Conservation (phyloP, 164 flowering plant species). For the Magnolia kwangsiensis region DNA sequence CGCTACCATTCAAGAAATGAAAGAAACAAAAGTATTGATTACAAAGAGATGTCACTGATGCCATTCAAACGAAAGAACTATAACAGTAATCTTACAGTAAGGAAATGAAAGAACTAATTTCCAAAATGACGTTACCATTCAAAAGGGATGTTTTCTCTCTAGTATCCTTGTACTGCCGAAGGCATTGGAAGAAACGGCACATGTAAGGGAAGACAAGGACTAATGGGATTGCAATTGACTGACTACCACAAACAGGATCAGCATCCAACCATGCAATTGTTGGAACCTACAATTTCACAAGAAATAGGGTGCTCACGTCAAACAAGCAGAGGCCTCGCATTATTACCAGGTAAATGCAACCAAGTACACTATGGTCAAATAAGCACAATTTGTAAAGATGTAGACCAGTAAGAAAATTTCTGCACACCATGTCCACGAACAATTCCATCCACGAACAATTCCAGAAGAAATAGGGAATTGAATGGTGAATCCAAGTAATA, state of each 20-base stretch:
- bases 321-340: not conserved
- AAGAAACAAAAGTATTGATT: too few species aligned
- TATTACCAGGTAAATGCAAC: not conserved
- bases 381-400: too few species aligned
- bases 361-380: not conserved
- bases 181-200: slow-evolving; percentile 87
- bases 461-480: too few species aligned
- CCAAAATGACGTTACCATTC: slow-evolving; percentile 48
- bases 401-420: too few species aligned
- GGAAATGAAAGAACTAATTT: too few species aligned
- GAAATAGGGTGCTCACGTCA: not conserved
- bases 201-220: slow-evolving; percentile 86
- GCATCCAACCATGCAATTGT: slow-evolving; percentile 99
- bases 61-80: too few species aligned
- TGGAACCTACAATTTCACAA: slow-evolving; percentile 57
- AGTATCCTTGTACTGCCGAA: slow-evolving; percentile 91
- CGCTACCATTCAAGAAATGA: too few species aligned
- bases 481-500: too few species aligned
- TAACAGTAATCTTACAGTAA: too few species aligned
- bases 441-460: too few species aligned
- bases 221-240: slow-evolving; percentile 83
- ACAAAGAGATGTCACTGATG: too few species aligned
- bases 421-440: too few species aligned
- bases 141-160: slow-evolving; percentile 69
- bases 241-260: slow-evolving; percentile 97